Conservation (phyloP, 352 stramenopile genomes). For the Globisporangium perplexum region DNA sequence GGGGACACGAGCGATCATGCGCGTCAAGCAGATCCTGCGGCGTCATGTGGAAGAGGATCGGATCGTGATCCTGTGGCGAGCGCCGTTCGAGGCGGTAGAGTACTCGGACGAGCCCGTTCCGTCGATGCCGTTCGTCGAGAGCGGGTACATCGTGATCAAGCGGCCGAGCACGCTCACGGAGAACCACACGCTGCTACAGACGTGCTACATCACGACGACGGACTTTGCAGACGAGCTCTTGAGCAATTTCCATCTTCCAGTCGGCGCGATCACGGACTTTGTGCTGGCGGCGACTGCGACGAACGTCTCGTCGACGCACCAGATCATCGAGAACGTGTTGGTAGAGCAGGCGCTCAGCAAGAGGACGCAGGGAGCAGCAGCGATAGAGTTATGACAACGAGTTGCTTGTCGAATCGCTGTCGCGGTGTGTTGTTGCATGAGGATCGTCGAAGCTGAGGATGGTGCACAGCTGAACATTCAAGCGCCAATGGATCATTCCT, state of each 20-base stretch:
- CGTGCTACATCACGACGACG: background rate
- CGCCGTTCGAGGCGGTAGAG: background rate
- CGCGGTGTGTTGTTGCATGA: background rate
- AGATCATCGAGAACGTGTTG: conserved; percentile 55
- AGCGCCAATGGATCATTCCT: no score
- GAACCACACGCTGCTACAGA: background rate
- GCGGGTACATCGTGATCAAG: background rate
- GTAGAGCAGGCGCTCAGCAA: conserved; percentile 15
- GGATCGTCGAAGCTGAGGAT: no score
- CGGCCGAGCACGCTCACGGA: background rate
- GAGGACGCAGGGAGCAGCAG: background rate
- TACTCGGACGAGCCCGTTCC: background rate
- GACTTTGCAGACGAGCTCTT: background rate
- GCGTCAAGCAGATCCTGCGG: conserved; percentile 42
- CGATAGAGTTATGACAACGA: background rate
- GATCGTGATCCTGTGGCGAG: background rate
- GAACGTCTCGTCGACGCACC: conserved; percentile 19
- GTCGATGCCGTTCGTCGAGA: background rate
- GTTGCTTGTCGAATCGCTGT: background rate
- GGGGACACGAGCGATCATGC: conserved; percentile 37
- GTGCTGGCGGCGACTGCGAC: conserved; percentile 29
- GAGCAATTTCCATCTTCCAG: conserved; percentile 12
- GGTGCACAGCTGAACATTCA: no score
- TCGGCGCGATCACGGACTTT: conserved; percentile 36
- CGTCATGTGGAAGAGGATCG: conserved; percentile 17